These are phyloP conservation scores for Microsporum canis DNA, from an alignment of 2,329 filamentous ascomycete species.

Conservation along the genomic window DNA sequence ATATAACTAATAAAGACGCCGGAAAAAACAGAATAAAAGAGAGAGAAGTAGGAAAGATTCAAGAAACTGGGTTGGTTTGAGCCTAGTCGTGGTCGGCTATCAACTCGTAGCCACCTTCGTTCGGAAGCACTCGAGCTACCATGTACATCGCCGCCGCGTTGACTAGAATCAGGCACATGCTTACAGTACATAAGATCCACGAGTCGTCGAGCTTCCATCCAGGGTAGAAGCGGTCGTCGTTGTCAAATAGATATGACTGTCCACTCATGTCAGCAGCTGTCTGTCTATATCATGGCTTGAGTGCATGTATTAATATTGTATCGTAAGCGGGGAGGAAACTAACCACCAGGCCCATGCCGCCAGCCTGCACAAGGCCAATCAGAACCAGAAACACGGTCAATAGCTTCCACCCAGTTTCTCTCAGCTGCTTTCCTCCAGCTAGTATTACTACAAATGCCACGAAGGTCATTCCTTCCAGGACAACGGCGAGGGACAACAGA, in stretches of 20 bases:
- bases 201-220: conserved; percentile 73
- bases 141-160: conserved; percentile 49
- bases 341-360: conserved; percentile 74
- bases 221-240: conserved; percentile 70
- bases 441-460: conserved; percentile 69
- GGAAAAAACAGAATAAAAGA: not conserved
- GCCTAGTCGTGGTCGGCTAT: conserved; percentile 39
- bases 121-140: conserved; percentile 59
- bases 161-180: conserved; percentile 45
- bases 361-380: conserved; percentile 58
- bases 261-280: conserved; percentile 5
- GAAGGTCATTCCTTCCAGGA: conserved; percentile 71
- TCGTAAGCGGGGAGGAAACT: conserved; percentile 28
- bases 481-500: conserved; percentile 69
- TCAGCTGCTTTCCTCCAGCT: conserved; percentile 63
- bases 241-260: conserved; percentile 71
- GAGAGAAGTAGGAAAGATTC: not conserved
- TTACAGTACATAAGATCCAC: conserved; percentile 60
- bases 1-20: not conserved
- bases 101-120: conserved; percentile 78
- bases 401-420: conserved; percentile 74
- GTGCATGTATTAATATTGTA: not conserved
- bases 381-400: conserved; percentile 54
- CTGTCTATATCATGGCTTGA: not conserved
- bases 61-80: not conserved